Evolutionary conservation across 78 protist species (phyloP), one percentile per base, ranked within the genome.

Genomic region (Diacronema lutheri): DNA sequence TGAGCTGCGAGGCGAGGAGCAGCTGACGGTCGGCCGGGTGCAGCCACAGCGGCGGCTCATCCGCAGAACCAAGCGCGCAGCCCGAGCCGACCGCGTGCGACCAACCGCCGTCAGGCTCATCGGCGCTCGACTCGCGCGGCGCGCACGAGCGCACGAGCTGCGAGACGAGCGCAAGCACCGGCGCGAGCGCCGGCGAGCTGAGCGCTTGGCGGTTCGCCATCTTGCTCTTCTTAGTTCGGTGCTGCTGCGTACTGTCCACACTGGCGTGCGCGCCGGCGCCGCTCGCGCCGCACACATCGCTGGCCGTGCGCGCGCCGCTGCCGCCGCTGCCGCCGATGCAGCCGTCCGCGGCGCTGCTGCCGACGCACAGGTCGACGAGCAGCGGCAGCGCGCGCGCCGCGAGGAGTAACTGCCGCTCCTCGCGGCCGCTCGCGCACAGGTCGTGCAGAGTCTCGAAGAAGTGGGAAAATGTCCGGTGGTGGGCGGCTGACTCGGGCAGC

Each of bases 161-260:
- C 14, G 81, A 44, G 31, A 74, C 7, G 21, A 50, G 60, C 38
- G 37, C 40, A 21, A 50, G 25, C 81, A 74, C 50, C 4, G 29
- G 64, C 44, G 16, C 81, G 14, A 74, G 62, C 5, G 7, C 1
- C 6, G 81, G 81, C 46, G 19, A 29, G 41, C 31, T 19, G 41
- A 44, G 50, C 62, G 46, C 50, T 40, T 74, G 64, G 62, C 81
- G n/a, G n/a, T n/a, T n/a, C n/a, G n/a, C 81, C 81, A 74, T 74
- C 19, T 50, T 55, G 11, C 25, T 37, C 31, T 50, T 55, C 25
- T 37, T n/a, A n/a, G 12, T 40, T 16, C 64, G 64, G 44, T n/a
- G 55, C 12, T n/a, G 23, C 44, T 44, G 38, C 64, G n/a, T n/a
- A n/a, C n/a, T n/a, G n/a, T n/a, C n/a, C n/a, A n/a, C n/a, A n/a